These are phyloP conservation scores for Furcasterigmium sp. DNA, from an alignment of 2,329 filamentous ascomycete genomes.

Conservation along the genomic window DNA sequence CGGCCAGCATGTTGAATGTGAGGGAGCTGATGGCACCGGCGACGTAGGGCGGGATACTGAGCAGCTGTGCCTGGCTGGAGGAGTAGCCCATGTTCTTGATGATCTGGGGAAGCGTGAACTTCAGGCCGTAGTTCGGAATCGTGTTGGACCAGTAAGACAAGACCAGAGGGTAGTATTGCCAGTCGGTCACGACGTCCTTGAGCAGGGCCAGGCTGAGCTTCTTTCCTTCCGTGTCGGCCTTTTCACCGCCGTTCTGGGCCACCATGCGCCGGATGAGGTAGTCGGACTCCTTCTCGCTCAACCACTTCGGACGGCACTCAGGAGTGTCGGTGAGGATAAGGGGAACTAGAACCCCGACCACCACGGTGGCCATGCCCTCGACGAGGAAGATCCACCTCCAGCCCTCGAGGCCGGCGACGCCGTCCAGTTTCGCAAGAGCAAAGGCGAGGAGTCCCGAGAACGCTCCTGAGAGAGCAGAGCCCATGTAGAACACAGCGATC, in stretches of 20 bases:
- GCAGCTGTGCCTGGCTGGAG: slow-evolving; percentile 31
- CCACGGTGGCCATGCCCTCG: too few species aligned
- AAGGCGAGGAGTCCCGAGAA: slow-evolving; percentile 53
- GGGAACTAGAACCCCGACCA: too few species aligned
- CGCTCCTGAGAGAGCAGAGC: slow-evolving; percentile 44
- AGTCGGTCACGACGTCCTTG: too few species aligned
- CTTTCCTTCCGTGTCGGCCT: too few species aligned
- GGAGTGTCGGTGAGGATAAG: too few species aligned
- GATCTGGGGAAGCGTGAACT: slow-evolving; percentile 22
- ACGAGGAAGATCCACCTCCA: slow-evolving; percentile 45
- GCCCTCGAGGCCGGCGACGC: slow-evolving; percentile 43
- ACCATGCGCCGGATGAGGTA: too few species aligned
- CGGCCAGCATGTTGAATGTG: slow-evolving; percentile 57
- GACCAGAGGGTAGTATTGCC: slow-evolving; percentile 15
- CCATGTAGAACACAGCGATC: slow-evolving; percentile 27
- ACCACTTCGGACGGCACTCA: too few species aligned
- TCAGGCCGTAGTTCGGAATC: slow-evolving; percentile 3
- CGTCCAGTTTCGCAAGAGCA: slow-evolving; percentile 48
- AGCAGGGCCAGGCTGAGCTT: too few species aligned
- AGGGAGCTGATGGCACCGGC: slow-evolving; percentile 59
- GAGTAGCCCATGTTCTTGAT: slow-evolving; percentile 13
- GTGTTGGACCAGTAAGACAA: slow-evolving; percentile 17
- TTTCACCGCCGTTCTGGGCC: too few species aligned
- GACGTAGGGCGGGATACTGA: slow-evolving; percentile 54
- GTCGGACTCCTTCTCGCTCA: too few species aligned